These are phyloP conservation scores for Mycena albidolilacea DNA, from an alignment of 768 basidiomycete genomes.

Conservation along the genomic window DNA sequence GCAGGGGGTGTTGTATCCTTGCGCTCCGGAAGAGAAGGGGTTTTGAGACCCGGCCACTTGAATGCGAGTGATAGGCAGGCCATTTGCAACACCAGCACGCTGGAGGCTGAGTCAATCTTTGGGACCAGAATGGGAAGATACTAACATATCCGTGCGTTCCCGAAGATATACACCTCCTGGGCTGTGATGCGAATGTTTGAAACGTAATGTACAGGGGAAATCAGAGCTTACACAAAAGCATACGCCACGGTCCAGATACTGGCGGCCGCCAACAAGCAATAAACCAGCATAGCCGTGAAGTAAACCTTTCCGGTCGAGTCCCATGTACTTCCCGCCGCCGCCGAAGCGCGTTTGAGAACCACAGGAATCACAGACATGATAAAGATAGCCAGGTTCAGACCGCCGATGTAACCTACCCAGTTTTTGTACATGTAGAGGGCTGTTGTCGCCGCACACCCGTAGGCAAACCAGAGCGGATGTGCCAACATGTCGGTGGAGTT, in stretches of 20 bases:
- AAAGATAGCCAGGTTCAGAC: conserved; percentile 74
- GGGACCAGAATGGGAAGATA: conserved; percentile 35
- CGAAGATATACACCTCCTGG: conserved; percentile 83
- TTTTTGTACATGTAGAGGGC: conserved; percentile 72
- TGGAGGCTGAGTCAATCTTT: conserved; percentile 42
- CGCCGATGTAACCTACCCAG: conserved; percentile 81
- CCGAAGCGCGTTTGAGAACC: conserved; percentile 62
- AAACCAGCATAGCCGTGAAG: conserved; percentile 71
- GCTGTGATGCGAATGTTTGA: background rate
- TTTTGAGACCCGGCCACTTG: conserved; percentile 50
- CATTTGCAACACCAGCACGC: conserved; percentile 71
- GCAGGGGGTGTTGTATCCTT: conserved; percentile 29
- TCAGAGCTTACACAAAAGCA: conserved; percentile 73
- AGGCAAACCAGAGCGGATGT: conserved; percentile 68
- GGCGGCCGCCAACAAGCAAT: conserved; percentile 74
- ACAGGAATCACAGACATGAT: conserved; percentile 74
- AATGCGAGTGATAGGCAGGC: conserved; percentile 65
- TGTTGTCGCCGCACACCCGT: conserved; percentile 67
- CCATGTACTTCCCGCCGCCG: conserved; percentile 53
- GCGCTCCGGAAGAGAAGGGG: conserved; percentile 28
- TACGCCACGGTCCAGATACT: conserved; percentile 91
- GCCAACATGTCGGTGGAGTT: conserved; percentile 48
- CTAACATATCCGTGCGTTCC: conserved; percentile 83
- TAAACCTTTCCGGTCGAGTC: conserved; percentile 58
- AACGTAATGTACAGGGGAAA: background rate